These are phyloP conservation scores for Termitomyces sp. DNA, from an alignment of 768 basidiomycete genomes.

Conservation along the genomic window DNA sequence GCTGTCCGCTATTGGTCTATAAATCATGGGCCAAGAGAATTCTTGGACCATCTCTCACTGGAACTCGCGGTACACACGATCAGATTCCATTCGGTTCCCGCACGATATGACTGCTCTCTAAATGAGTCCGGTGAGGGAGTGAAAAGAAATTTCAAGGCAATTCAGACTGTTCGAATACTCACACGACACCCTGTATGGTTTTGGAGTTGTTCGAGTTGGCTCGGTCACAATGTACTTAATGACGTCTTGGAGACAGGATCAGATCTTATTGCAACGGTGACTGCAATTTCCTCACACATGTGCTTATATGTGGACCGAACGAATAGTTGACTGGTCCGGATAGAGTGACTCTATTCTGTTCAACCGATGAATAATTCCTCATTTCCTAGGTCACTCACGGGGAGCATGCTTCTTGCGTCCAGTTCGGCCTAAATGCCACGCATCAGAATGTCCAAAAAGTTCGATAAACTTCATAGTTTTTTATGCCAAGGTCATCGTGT, in stretches of 20 bases:
- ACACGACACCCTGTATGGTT: not conserved
- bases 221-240: not conserved
- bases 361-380: not conserved
- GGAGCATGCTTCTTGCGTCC: not conserved
- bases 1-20: not conserved
- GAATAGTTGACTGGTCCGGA: no score
- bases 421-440: no score
- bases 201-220: not conserved
- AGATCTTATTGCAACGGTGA: no score
- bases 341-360: not conserved
- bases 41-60: not conserved
- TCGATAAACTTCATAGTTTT: not conserved
- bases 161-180: not conserved
- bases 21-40: not conserved
- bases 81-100: not conserved
- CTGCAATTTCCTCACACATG: no score
- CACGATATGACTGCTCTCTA: not conserved
- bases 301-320: no score
- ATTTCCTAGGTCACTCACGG: not conserved
- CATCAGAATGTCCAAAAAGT: not conserved
- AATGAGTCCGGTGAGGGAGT: no score
- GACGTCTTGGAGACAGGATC: no score
- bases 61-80: not conserved
- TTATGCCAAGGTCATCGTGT: not conserved
- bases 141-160: not conserved